These are phyloP conservation scores for Moniliophthora roreri DNA, from an alignment of 1,284 basidiomycete species.

Conservation along the genomic window DNA sequence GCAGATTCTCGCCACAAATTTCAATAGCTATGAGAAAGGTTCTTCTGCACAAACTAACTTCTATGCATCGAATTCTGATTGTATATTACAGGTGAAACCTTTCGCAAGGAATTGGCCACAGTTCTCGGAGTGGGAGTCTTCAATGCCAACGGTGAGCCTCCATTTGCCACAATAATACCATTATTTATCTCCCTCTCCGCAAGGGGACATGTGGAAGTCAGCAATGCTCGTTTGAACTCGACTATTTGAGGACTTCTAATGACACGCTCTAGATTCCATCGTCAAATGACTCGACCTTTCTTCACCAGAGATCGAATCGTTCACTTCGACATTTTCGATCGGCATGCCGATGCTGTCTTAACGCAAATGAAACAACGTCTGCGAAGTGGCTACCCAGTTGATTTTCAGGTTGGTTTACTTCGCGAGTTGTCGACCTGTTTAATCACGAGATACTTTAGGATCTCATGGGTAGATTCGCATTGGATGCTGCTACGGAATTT, in stretches of 20 bases:
- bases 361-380: slow-evolving; percentile 36
- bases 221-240: slow-evolving; percentile 12
- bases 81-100: slow-evolving; percentile 30
- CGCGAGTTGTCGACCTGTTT: background rate
- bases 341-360: slow-evolving; percentile 42
- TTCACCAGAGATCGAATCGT: slow-evolving; percentile 50
- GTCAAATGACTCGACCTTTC: slow-evolving; percentile 57
- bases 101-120: slow-evolving; percentile 33
- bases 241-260: background rate
- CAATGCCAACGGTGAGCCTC: slow-evolving; percentile 51
- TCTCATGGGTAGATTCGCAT: slow-evolving; percentile 38
- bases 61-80: background rate
- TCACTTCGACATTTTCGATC: slow-evolving; percentile 55
- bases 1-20: slow-evolving; percentile 42
- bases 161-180: background rate
- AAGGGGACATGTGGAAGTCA: slow-evolving; percentile 54
- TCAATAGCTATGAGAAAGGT: slow-evolving; percentile 49
- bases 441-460: slow-evolving; percentile 28
- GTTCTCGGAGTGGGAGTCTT: slow-evolving; percentile 60
- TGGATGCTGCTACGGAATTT: slow-evolving; percentile 48
- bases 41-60: background rate
- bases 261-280: slow-evolving; percentile 42
- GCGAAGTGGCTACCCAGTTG: slow-evolving; percentile 31
- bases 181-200: background rate
- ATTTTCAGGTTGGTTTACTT: slow-evolving; percentile 42